phyloP scores from a whole-genome alignment of 345 rosid species.

The Lepidium sativum region DNA sequence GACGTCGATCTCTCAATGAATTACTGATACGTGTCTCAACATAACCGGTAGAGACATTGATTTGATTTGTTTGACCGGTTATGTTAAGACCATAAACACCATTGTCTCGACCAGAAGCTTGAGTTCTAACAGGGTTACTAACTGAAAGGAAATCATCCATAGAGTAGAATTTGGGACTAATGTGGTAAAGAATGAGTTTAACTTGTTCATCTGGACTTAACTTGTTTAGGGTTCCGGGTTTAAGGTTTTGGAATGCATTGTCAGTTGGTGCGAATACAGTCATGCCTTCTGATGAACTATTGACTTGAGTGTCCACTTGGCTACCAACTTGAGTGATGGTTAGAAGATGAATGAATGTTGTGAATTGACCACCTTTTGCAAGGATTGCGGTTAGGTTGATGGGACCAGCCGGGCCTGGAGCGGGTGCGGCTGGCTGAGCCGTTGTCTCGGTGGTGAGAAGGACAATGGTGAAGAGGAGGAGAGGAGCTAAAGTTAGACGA shows the following conservation, averaged over 20 bases:
- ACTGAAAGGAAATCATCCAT: constrained; percentile 41
- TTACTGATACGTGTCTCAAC: constrained; percentile 64
- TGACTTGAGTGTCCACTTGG: constrained; percentile 62
- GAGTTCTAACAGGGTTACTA: constrained; percentile 78
- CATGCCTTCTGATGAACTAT: constrained; percentile 63
- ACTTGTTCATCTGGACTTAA: constrained; percentile 43
- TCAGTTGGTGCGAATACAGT: constrained; percentile 85
- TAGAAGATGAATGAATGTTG: constrained; percentile 42
- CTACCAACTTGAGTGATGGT: constrained; percentile 41
- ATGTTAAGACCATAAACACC: constrained; percentile 51
- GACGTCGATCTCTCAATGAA: constrained; percentile 35
- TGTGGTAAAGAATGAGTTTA: constrained; percentile 53
- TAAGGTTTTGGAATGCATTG: constrained; percentile 71
- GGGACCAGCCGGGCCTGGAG: constrained; percentile 56
- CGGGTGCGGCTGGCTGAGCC: constrained; percentile 36
- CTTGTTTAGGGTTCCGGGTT: constrained; percentile 43
- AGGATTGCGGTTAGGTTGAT: constrained; percentile 64
- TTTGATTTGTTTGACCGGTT: constrained; percentile 57
- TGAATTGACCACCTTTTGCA: constrained; percentile 56
- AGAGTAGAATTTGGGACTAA: constrained; percentile 50
- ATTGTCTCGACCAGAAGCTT: constrained; percentile 46
- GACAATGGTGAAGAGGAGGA: constrained; percentile 23
- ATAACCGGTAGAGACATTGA: constrained; percentile 61
- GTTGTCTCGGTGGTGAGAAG: constrained; percentile 10
- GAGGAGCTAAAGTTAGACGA: constrained; percentile 21